phyloP scores from a whole-genome alignment of 768 basidiomycete genomes.

The Kwoniella sp. region DNA sequence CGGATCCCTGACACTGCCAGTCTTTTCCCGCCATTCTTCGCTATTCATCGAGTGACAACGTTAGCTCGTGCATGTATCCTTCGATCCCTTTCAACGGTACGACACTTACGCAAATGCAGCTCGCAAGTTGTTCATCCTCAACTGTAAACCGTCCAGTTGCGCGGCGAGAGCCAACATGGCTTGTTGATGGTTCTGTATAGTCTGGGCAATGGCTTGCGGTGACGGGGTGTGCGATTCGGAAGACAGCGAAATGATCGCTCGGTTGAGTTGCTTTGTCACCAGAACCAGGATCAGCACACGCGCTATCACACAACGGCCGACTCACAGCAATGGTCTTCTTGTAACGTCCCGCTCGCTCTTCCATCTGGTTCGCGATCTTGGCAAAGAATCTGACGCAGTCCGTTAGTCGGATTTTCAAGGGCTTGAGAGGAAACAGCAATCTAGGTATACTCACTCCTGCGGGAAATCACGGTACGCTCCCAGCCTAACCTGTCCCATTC shows the following conservation, averaged over 20 bases:
- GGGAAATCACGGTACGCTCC: conserved; percentile 36
- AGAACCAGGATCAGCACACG: not conserved
- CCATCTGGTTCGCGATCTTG: conserved; percentile 23
- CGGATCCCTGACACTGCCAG: conserved; percentile 36
- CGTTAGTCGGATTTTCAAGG: not conserved
- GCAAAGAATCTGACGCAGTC: conserved; percentile 28
- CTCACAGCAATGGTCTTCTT: conserved; percentile 34
- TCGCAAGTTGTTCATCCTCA: conserved; percentile 28
- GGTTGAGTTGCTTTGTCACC: conserved; percentile 33
- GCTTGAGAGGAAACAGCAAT: not conserved
- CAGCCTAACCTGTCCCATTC: conserved; percentile 28
- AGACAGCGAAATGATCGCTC: conserved; percentile 25
- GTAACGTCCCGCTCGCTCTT: conserved; percentile 34
- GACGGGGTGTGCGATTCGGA: conserved; percentile 26
- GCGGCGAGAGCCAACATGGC: conserved; percentile 36
- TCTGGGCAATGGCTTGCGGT: conserved; percentile 40
- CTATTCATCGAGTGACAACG: conserved; percentile 13
- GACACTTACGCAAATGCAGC: conserved; percentile 29
- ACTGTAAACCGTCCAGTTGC: conserved; percentile 29
- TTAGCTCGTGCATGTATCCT: not conserved
- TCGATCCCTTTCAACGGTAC: not conserved
- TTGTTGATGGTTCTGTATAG: conserved; percentile 40
- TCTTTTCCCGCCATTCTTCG: conserved; percentile 33
- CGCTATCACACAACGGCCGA: not conserved
- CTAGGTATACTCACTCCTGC: conserved; percentile 20